Conservation (phyloP, 371 early-diverging fungal genomes). For the Sporodiniella umbellata region DNA sequence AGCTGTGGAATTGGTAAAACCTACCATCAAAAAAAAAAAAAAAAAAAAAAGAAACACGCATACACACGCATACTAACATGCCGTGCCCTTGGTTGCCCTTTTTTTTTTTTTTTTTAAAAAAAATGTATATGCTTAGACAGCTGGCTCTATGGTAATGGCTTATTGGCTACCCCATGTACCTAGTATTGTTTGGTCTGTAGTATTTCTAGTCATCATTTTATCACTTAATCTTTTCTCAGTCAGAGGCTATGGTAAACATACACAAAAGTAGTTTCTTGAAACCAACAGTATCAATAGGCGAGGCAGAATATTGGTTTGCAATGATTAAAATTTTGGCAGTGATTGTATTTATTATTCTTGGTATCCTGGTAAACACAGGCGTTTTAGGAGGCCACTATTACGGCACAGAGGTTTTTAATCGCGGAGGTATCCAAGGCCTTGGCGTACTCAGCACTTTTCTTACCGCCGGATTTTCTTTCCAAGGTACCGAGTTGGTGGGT, state of each 20-base stretch:
- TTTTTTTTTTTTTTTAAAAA: too few relatives aligned
- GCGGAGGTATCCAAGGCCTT: conserved; percentile 18
- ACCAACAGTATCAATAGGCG: conserved; percentile 7
- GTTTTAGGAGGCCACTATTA: conserved; percentile 36
- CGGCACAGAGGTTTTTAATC: conserved; percentile 15
- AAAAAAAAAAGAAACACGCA: too few relatives aligned
- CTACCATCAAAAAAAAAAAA: neutral
- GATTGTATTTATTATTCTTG: conserved; percentile 63
- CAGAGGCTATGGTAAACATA: conserved; percentile 39
- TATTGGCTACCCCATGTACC: conserved; percentile 71
- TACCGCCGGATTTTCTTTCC: conserved; percentile 80
- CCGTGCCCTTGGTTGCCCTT: too few relatives aligned
- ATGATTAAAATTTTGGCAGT: conserved; percentile 58
- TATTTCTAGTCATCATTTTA: conserved; percentile 38
- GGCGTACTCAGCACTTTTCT: conserved; percentile 49
- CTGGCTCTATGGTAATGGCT: conserved; percentile 24
- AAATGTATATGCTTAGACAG: conserved; percentile 7
- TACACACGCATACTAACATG: too few relatives aligned
- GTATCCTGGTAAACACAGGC: conserved; percentile 42
- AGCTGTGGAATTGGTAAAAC: conserved; percentile 56
- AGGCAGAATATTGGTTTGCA: conserved; percentile 66
- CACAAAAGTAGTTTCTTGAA: neutral
- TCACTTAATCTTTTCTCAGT: conserved; percentile 45
- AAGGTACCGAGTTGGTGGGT: conserved; percentile 75
- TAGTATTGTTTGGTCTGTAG: conserved; percentile 42